Percentiles rank a stretch among this genome's conserved stretches.
phyloP scores from a whole-genome alignment of 345 rosid species.

The Brassica incana region DNA sequence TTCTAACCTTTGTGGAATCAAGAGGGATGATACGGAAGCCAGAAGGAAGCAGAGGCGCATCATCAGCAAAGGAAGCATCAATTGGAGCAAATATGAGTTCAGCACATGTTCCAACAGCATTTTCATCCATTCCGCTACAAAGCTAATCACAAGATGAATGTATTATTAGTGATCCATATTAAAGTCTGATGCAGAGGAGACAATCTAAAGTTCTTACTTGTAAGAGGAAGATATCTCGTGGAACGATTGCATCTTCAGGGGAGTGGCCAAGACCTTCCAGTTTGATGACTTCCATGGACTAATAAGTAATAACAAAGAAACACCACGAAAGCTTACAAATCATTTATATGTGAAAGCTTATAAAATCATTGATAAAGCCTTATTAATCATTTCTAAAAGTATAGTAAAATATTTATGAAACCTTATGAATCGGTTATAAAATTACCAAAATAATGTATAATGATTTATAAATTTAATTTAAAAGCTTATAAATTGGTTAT shows the following conservation, averaged over 20 bases:
- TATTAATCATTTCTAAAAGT: too few species aligned
- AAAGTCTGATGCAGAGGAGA: neutral
- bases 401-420: too few species aligned
- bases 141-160: slow-evolving; percentile 49
- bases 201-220: slow-evolving; percentile 59
- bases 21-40: slow-evolving; percentile 99
- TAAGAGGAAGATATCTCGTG: slow-evolving; percentile 86
- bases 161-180: neutral
- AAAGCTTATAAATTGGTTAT: too few species aligned
- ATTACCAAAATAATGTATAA: too few species aligned
- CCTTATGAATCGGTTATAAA: too few species aligned
- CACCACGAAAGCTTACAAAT: neutral
- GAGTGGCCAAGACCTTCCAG: slow-evolving; percentile 83
- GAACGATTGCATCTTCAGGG: slow-evolving; percentile 90
- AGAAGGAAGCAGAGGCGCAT: slow-evolving; percentile 94
- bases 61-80: slow-evolving; percentile 98
- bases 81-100: slow-evolving; percentile 98
- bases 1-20: slow-evolving; percentile 80
- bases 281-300: slow-evolving; percentile 96
- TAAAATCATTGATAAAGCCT: too few species aligned
- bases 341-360: too few species aligned
- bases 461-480: too few species aligned
- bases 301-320: neutral
- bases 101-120: slow-evolving; percentile 92
- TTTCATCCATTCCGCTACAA: slow-evolving; percentile 97